Percentiles rank a stretch among this genome's conserved stretches.
phyloP scores from a whole-genome alignment of 352 stramenopile species.

The Globisporangium emineosum region DNA sequence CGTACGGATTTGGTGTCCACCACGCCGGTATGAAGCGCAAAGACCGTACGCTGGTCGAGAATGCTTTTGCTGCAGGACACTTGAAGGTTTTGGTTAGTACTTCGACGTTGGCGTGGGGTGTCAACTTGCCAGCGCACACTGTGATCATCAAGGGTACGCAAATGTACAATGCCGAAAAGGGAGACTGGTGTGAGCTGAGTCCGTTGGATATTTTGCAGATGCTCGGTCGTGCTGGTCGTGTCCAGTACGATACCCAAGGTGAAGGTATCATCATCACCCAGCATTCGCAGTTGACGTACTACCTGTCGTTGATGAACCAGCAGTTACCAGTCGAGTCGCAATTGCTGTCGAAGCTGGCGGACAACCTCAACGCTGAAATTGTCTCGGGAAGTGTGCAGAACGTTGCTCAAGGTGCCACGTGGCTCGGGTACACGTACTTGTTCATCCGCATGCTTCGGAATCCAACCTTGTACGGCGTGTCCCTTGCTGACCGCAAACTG shows the following conservation, averaged over 20 bases:
- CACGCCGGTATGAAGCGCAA: slow-evolving; percentile 97
- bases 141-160: slow-evolving; percentile 99
- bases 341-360: slow-evolving; percentile 93
- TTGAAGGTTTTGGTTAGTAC: slow-evolving; percentile 97
- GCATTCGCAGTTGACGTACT: slow-evolving; percentile 98
- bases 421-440: slow-evolving; percentile 99
- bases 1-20: slow-evolving; percentile 99
- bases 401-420: slow-evolving; percentile 94
- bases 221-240: slow-evolving; percentile 97
- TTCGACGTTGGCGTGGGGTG: slow-evolving; percentile 98
- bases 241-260: slow-evolving; percentile 97
- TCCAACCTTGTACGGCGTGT: slow-evolving; percentile 95
- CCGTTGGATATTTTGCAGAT: slow-evolving; percentile 99
- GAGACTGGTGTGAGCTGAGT: slow-evolving; percentile 97
- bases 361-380: slow-evolving; percentile 99
- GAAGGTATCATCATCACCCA: slow-evolving; percentile 99
- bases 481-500: slow-evolving; percentile 76
- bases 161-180: slow-evolving; percentile 99
- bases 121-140: slow-evolving; percentile 99
- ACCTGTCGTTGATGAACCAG: slow-evolving; percentile 99
- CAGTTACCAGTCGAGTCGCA: slow-evolving; percentile 99
- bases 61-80: slow-evolving; percentile 97
- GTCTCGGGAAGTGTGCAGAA: slow-evolving; percentile 96
- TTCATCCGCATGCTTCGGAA: slow-evolving; percentile 99
- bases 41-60: slow-evolving; percentile 98